A percentile compares a stretch with the other conserved stretches of the same genome.
phyloP scores from a whole-genome alignment of 2,329 filamentous ascomycete genomes.

The Parascedosporium putredinis region DNA sequence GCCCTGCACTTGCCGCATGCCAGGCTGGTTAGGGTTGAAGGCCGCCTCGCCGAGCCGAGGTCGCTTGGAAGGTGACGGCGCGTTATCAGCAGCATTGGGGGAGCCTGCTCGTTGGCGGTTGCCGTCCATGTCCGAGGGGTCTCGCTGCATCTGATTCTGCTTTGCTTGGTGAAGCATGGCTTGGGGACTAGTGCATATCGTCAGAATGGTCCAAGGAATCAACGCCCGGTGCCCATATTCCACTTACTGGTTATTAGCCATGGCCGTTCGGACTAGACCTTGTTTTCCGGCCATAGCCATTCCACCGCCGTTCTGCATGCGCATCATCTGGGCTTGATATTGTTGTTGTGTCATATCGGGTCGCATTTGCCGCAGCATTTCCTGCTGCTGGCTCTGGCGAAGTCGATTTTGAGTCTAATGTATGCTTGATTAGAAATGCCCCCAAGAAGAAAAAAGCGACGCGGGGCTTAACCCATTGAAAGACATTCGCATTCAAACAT shows the following conservation, averaged over 20 bases:
- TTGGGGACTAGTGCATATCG: slow-evolving; percentile 40
- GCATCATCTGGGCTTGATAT: slow-evolving; percentile 55
- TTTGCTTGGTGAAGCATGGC: slow-evolving; percentile 60
- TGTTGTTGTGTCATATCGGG: slow-evolving; percentile 46
- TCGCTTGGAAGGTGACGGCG: slow-evolving; percentile 85
- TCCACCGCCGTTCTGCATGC: slow-evolving; percentile 47
- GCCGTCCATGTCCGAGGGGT: slow-evolving; percentile 78
- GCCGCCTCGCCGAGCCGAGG: slow-evolving; percentile 62
- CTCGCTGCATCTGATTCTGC: slow-evolving; percentile 75
- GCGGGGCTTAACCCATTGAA: slow-evolving; percentile 8
- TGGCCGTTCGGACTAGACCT: slow-evolving; percentile 58
- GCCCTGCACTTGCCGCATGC: slow-evolving; percentile 59
- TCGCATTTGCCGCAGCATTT: slow-evolving; percentile 65
- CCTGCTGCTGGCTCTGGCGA: slow-evolving; percentile 66
- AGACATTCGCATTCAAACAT: too few species aligned
- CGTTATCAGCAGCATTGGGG: slow-evolving; percentile 74
- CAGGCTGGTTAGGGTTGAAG: slow-evolving; percentile 61
- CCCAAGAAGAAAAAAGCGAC: slow-evolving; percentile 9
- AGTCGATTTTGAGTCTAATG: slow-evolving; percentile 55
- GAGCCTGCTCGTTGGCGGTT: slow-evolving; percentile 73
- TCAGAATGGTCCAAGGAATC: slow-evolving; percentile 9
- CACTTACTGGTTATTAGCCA: slow-evolving; percentile 68
- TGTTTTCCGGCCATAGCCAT: slow-evolving; percentile 51
- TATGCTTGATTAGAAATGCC: slow-evolving; percentile 12
- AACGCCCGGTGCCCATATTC: background rate